Conservation (phyloP, 345 rosid genomes). For the Odontarrhena argentea region DNA sequence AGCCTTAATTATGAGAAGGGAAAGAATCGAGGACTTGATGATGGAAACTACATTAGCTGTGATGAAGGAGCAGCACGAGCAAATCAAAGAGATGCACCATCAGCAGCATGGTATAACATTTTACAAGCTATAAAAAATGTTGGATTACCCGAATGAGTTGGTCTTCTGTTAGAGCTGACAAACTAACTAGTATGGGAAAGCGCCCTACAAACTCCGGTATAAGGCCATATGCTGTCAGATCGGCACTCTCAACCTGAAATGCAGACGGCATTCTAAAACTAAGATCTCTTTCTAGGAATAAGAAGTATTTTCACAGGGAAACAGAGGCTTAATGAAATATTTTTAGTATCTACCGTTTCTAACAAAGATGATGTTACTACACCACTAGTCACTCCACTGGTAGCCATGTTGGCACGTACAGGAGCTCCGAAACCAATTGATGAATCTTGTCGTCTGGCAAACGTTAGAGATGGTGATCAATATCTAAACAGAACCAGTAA, state of each 20-base stretch:
- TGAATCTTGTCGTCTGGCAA: conserved; percentile 82
- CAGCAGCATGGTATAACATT: conserved; percentile 1
- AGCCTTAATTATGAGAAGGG: conserved; percentile 7
- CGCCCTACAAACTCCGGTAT: conserved; percentile 98
- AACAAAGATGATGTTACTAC: conserved; percentile 81
- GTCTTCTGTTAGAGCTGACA: conserved; percentile 87
- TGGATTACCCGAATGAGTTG: conserved; percentile 74
- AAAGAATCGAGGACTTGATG: not conserved
- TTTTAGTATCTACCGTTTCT: conserved; percentile 56
- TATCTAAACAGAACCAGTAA: conserved; percentile 16
- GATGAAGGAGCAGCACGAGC: conserved; percentile 6
- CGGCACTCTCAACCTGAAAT: conserved; percentile 86
- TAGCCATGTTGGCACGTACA: conserved; percentile 93
- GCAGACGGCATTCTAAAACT: conserved; percentile 23
- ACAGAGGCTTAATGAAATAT: not conserved
- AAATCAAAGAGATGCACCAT: not conserved
- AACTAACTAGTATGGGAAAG: conserved; percentile 87
- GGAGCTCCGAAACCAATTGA: conserved; percentile 99
- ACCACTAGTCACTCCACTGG: conserved; percentile 66
- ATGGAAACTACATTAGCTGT: conserved; percentile 14
- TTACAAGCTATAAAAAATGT: not conserved
- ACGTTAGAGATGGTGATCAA: conserved; percentile 27
- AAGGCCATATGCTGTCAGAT: conserved; percentile 93
- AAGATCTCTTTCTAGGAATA: conserved; percentile 22
- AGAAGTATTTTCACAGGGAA: not conserved